Base-by-base conservation (phyloP, 805 yeast genomes). In the Starmerella etchellsii region DNA sequence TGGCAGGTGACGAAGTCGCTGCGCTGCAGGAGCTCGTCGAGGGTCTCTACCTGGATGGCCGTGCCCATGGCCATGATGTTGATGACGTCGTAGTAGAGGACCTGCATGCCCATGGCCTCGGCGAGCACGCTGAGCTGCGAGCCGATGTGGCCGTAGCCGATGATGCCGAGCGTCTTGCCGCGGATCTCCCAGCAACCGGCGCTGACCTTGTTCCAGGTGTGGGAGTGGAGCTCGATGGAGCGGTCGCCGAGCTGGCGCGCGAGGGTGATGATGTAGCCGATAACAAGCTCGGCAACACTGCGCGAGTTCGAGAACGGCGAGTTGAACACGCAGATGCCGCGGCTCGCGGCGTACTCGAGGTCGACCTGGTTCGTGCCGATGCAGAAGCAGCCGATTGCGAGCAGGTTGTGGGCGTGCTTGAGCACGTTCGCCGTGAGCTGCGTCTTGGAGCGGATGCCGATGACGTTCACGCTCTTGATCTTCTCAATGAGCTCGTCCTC, bases 291-390 rank as follows among this genome's bases (percentile, higher is more conserved):
- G 46, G 98, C 98, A 32, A 91, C 98, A 2, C 96, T 85, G 68
- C 98, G 79, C 28, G 97, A 88, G 71, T 91, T 91, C 51, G 96
- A 85, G 69, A 91, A 91, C 38, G 98, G 98, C 26, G 98, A 87
- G 72, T 85, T 84, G 78, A 91, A 91, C 20, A 91, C 98, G 35
- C 96, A 87, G 61, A 88, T 74, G 67, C 98, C 98, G 37, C 74
- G 72, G 56, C 78, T 74, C 49, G 97, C 95, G 42, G 98, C 98
- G 55, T 60, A 81, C 53, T 81, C 82, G 49, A 87, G 71, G 62
- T 91, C 93, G 41, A 91, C 98, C 68, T 91, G 98, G 68, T 91
- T 91, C 47, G 97, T 91, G 57, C 98, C 98, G 54, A 91, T 91
- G 72, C 98, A 91, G 81, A 91, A 91, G 69, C 98, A 91, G 43